These are phyloP conservation scores for Casuarina equisetifolia DNA, from an alignment of 306 rosid genomes.

Conservation along the genomic window DNA sequence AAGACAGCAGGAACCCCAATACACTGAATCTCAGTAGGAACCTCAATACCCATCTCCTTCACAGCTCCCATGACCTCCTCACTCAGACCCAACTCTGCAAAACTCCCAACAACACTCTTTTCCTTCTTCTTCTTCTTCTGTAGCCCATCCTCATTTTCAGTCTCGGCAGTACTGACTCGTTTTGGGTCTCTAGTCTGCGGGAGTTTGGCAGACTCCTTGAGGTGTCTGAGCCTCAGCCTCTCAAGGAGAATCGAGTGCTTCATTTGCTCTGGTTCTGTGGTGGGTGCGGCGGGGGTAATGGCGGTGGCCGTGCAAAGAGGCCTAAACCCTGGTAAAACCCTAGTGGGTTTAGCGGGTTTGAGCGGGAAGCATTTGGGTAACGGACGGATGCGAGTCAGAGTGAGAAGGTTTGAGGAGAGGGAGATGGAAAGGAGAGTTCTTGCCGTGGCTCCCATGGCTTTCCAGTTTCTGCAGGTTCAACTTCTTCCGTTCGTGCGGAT, in stretches of 20 bases:
- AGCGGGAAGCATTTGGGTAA: constrained; percentile 41
- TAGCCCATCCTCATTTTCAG: constrained; percentile 28
- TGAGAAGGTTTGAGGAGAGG: constrained; percentile 35
- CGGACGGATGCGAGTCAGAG: constrained; percentile 47
- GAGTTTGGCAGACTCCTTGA: constrained; percentile 40
- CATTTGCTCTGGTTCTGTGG: constrained; percentile 30
- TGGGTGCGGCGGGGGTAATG: background rate
- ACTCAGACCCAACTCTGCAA: constrained; percentile 66
- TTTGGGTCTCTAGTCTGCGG: constrained; percentile 20
- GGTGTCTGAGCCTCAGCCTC: constrained; percentile 66
- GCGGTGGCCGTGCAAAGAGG: constrained; percentile 55
- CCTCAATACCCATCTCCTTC: constrained; percentile 70
- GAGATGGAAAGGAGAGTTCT: constrained; percentile 53
- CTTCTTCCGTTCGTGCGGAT: background rate
- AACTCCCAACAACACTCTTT: constrained; percentile 49
- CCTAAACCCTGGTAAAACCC: constrained; percentile 46
- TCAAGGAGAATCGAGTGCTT: constrained; percentile 77
- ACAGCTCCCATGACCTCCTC: constrained; percentile 79
- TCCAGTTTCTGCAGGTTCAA: background rate
- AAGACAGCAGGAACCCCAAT: constrained; percentile 85
- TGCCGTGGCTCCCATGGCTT: constrained; percentile 43
- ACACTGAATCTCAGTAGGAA: constrained; percentile 92
- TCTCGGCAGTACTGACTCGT: constrained; percentile 14
- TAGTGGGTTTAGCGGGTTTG: constrained; percentile 35
- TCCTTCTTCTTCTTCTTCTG: constrained; percentile 38